These are phyloP conservation scores for Solanum hybrid DNA, from an alignment of 305 asterid genomes.

Conservation along the genomic window DNA sequence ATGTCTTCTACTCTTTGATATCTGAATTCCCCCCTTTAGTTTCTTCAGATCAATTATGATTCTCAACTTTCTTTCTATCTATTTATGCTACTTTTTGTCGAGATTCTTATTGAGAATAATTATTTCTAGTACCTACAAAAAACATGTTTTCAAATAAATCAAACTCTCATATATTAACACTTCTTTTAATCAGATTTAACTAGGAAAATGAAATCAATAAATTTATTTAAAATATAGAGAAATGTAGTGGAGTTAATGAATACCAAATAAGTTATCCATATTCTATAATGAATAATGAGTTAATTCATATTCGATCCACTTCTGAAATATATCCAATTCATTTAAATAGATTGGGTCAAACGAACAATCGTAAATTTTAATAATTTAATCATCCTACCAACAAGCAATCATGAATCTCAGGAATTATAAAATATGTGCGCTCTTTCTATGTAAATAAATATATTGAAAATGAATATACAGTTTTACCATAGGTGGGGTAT, in stretches of 20 bases:
- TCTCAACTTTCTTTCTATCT: not conserved
- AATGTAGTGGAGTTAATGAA: not conserved
- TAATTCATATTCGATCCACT: not conserved
- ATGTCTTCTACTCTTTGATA: not conserved
- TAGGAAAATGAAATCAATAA: not conserved
- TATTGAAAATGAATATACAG: not conserved
- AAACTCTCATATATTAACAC: not conserved
- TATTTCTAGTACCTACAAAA: not conserved
- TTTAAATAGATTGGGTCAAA: not conserved
- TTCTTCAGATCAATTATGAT: not conserved
- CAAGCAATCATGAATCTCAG: not conserved
- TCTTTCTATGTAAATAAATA: not conserved
- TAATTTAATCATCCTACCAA: not conserved
- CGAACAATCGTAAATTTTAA: not conserved
- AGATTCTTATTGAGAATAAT: not conserved
- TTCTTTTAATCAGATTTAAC: not conserved
- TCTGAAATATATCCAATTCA: not conserved
- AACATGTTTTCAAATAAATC: not conserved
- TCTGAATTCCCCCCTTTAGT: not conserved
- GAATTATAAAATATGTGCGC: not conserved
- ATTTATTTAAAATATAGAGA: not conserved
- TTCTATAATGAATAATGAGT: not conserved
- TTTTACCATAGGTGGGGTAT: not conserved
- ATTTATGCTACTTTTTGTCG: not conserved
- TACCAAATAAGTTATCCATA: not conserved